Conservation (phyloP, 1,139 yeast species). For the Kodamaea alishanica region DNA sequence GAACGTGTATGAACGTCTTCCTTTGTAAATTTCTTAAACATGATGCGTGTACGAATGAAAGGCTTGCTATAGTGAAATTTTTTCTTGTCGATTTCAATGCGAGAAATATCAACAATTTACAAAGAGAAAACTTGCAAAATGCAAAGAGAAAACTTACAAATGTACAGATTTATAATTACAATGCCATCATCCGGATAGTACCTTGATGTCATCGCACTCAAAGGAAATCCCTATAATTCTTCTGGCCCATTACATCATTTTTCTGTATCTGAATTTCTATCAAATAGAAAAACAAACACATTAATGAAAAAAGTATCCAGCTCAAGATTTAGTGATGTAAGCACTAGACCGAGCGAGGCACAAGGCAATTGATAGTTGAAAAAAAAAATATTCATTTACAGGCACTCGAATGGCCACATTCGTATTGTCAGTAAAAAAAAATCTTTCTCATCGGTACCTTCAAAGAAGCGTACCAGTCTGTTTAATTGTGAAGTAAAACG, state of each 20-base stretch:
- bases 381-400: neutral
- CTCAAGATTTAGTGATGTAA: constrained; percentile 43
- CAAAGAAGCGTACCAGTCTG: constrained; percentile 28
- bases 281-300: constrained; percentile 6
- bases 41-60: constrained; percentile 13
- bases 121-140: neutral
- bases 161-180: constrained; percentile 73
- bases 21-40: constrained; percentile 71
- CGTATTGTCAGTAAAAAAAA: neutral
- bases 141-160: constrained; percentile 7
- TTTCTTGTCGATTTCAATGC: neutral
- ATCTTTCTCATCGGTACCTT: constrained; percentile 18
- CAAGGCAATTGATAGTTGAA: constrained; percentile 42
- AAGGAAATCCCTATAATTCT: constrained; percentile 47
- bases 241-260: constrained; percentile 54
- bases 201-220: constrained; percentile 76
- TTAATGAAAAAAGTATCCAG: constrained; percentile 38
- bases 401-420: constrained; percentile 6
- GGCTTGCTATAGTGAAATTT: neutral
- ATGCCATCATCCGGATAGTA: constrained; percentile 52
- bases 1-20: constrained; percentile 90
- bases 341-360: constrained; percentile 64
- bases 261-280: constrained; percentile 5
- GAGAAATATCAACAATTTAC: neutral
- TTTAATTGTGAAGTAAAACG: constrained; percentile 6